Conservation (phyloP, 495 filamentous ascomycete species). For the Lophiostoma macrostomum region DNA sequence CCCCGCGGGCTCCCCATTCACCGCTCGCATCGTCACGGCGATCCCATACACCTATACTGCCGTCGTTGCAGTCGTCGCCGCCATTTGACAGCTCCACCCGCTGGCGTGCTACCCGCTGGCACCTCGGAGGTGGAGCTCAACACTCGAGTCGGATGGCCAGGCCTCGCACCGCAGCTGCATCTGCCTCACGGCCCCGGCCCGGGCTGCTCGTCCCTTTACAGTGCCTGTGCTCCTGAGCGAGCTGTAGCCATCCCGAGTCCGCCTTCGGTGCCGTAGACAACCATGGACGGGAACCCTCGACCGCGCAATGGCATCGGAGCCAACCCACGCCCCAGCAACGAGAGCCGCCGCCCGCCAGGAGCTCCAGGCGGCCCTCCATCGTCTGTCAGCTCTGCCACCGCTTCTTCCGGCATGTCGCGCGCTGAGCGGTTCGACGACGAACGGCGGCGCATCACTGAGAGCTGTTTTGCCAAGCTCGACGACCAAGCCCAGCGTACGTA, state of each 20-base stretch:
- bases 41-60: too few relatives aligned
- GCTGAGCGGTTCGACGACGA: slow-evolving; percentile 95
- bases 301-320: slow-evolving; percentile 14
- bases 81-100: too few relatives aligned
- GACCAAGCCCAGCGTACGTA: slow-evolving; percentile 72
- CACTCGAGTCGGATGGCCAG: not conserved
- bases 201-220: not conserved
- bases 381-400: slow-evolving; percentile 2
- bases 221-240: not conserved
- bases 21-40: too few relatives aligned
- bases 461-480: slow-evolving; percentile 87
- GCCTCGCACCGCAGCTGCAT: not conserved
- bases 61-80: too few relatives aligned
- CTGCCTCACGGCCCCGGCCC: slow-evolving; percentile 8
- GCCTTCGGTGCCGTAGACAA: too few relatives aligned
- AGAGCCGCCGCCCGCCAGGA: slow-evolving; percentile 20
- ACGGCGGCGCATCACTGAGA: slow-evolving; percentile 86
- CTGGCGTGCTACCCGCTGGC: too few relatives aligned
- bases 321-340: slow-evolving; percentile 23
- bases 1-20: not conserved
- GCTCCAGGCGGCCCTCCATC: slow-evolving; percentile 21
- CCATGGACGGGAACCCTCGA: slow-evolving; percentile 29
- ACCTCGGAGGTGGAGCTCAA: too few relatives aligned
- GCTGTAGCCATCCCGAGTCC: too few relatives aligned
- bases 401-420: slow-evolving; percentile 48